Evolutionary conservation across 345 rosid species (phyloP), one percentile per base, ranked within the genome.

Genomic region (Schrenkiella parvula): DNA sequence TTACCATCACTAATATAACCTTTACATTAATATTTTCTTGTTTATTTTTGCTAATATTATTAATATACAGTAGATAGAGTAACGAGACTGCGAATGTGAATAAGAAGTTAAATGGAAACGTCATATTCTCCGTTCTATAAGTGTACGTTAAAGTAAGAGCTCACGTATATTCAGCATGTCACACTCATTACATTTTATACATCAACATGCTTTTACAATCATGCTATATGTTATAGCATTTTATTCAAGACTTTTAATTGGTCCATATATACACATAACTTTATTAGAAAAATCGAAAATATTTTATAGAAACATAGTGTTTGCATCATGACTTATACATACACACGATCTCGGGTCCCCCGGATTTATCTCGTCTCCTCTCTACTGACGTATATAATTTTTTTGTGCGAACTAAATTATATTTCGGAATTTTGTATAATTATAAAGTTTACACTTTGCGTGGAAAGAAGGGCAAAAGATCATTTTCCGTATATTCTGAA

Each of bases 301-400:
- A n/a, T 61, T 44, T 15, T 22, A 10, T 15, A 37, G 41, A 54
- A 56, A 32, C 13, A 47, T 63, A 52, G 37, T 15, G 69, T 34
- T 34, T 64, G 25, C 52, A 59, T 67, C 63, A 37, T 37, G 68
- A 67, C 78, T 57, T 61, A 31, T 67, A 28, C 59, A 64, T 35
- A 72, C 47, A 72, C 72, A 74, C 67, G 63, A 66, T 60, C 68
- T 50, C 62, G 73, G 68, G 73, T 59, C 78, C 73, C 73, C 69
- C 63, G 68, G 69, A 51, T 75, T 60, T 31, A 32, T 61, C 73
- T 75, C 69, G 55, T 60, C 50, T 60, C 73, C 39, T 55, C 71
- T 64, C 56, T 46, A 53, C 51, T 48, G 72, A 58, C 58, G 72
- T 50, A 23, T 12, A 34, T 34, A 34, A 2, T 4, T 48, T 37